Evolutionary conservation across 2,329 filamentous ascomycete species (phyloP), one percentile per base, ranked within the genome.

Genomic region (Chrysoporthe puriensis): DNA sequence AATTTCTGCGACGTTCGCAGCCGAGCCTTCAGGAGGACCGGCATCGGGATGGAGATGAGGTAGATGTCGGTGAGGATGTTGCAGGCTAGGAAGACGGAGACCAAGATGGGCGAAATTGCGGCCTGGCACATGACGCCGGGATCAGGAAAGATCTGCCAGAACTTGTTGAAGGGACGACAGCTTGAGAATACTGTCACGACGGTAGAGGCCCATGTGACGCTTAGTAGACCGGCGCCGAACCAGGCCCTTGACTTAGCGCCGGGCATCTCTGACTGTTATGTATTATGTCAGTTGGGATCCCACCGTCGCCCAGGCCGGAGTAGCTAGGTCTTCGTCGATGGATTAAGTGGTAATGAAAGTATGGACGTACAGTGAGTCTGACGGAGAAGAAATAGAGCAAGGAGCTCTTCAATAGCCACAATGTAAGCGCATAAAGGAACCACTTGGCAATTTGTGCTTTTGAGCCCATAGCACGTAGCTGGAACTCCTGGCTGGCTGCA

Each of bases 71-170:
- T 68, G 32, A 70, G 7, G 5, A 68, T 59, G 8, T 67, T 70
- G 61, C 61, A 67, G 46, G 50, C 68, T 4, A 70, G 62, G 9
- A 62, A 67, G 2, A 70, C 62, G 0, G 54, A 54, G 16, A 70
- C 64, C 7, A 70, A 6, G 3, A 64, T 3, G 32, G 65, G 65
- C 7, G 68, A 67, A 2, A 70, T 62, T 2, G 43, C 64, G 8
- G 65, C 40, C 21, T 70, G 63, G 36, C 68, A 70, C 26, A 60
- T 73, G 85, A 83, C 81, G 13, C 86, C 85, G 0, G 86, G 86
- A 42, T 89, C 75, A 0, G 87, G 87, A 63, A 82, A 77, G 61
- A 89, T 87, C 73, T 89, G 85, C 86, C 86, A 89, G 72, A 86
- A 85, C 50, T 80, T 81, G 36, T 77, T 70, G 64, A 89, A 81